Evolutionary conservation across 805 yeast species (phyloP), one percentile per base, ranked within the genome.

Genomic region (Isabelozyma pseudorhagii): DNA sequence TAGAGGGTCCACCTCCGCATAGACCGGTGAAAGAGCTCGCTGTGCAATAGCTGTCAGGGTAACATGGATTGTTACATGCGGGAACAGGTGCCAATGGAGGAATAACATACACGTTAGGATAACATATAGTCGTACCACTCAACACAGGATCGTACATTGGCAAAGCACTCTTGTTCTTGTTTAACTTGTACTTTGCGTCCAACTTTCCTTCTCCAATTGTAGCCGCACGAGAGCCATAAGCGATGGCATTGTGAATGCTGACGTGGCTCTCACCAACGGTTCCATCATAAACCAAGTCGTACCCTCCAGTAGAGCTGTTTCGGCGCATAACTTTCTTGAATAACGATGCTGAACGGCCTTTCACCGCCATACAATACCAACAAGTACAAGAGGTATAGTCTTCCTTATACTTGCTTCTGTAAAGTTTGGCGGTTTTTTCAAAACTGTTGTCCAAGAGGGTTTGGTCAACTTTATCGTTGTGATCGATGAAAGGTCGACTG

Each of bases 381-480:
- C 69, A 63, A 44, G 53, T 56, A 39, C 69, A 64, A 18, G 62
- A 44, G 13, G 59, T 48, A 31, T 57, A 56, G 4, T 54, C 57
- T 18, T 57, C 54, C 8, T 50, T 48, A 46, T 46, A 57, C 13
- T 17, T 41, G 13, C 39, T 40, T 45, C 47, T 49, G 46, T 60
- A 65, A 29, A 49, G 42, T 14, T 47, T 50, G 17, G 57, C 46
- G 5, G 69, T 62, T 7, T 25, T 21, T 40, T 51, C 54, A 40
- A 57, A 65, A 5, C 54, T 40, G 10, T 47, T 39, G 45, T 50
- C 57, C 9, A 65, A 44, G 10, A 56, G 27, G 2, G 54, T 50
- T 45, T 54, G 57, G 39, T 62, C 67, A 10, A 65, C 48, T 49
- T 58, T 62, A 47, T 63, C 68, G 40, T 63, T 55, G 46, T 65